Evolutionary conservation across 192 early-diverging fungal genomes (phyloP).

Genomic region (Backusella australiensis): DNA sequence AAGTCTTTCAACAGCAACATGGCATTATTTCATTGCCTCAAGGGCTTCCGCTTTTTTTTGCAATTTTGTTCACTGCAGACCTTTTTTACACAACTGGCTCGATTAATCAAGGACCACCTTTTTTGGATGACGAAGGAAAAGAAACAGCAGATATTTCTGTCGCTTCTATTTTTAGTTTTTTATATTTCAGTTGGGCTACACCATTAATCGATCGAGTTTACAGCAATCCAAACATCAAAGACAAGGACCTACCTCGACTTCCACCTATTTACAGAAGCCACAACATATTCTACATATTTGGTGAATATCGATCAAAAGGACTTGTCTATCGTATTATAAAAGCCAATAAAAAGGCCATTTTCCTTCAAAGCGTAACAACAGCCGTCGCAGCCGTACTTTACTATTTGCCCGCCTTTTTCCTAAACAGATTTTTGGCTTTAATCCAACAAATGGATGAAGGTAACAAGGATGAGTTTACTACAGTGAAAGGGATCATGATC

Average conservation of each 20-base stretch:
- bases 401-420: slow-evolving; percentile 33
- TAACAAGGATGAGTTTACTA: background rate
- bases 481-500: slow-evolving; percentile 49
- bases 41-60: slow-evolving; percentile 3
- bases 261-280: slow-evolving; percentile 26
- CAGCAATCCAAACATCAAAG: slow-evolving; percentile 7
- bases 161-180: slow-evolving; percentile 32
- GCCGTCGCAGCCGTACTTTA: slow-evolving; percentile 21
- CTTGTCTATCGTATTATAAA: slow-evolving; percentile 26
- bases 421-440: slow-evolving; percentile 32
- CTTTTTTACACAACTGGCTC: slow-evolving; percentile 26
- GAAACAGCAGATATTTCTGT: slow-evolving; percentile 19
- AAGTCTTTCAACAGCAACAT: background rate
- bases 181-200: slow-evolving; percentile 25
- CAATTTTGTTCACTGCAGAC: slow-evolving; percentile 6
- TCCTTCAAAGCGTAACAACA: slow-evolving; percentile 18
- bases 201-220: slow-evolving; percentile 24
- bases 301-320: slow-evolving; percentile 11
- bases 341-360: slow-evolving; percentile 25
- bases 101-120: slow-evolving; percentile 26
- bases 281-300: slow-evolving; percentile 32
- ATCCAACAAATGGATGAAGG: slow-evolving; percentile 25
- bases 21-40: background rate
- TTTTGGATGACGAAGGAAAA: slow-evolving; percentile 21
- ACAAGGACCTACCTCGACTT: slow-evolving; percentile 26